Percentiles rank a stretch among this genome's conserved stretches.
These are phyloP conservation scores for Fusarium falciforme DNA, from an alignment of 2,329 filamentous ascomycete genomes.

Conservation along the genomic window DNA sequence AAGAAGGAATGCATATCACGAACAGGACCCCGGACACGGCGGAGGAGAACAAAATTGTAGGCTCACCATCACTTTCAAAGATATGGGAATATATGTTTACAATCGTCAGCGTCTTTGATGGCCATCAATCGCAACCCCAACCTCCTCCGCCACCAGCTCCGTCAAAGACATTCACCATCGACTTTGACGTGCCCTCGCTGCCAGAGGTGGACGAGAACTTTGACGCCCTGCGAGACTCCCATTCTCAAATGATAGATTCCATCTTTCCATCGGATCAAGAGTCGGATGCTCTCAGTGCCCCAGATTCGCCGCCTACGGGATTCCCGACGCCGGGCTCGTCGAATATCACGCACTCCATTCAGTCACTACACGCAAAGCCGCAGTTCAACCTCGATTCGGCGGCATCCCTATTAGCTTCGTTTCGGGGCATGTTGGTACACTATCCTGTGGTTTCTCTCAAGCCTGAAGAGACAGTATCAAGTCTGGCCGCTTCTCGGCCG, in stretches of 20 bases:
- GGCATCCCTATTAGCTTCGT: conserved; percentile 56
- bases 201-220: conserved; percentile 54
- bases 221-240: conserved; percentile 56
- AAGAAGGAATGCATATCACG: conserved; percentile 66
- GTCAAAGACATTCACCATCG: conserved; percentile 64
- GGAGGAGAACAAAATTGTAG: conserved; percentile 58
- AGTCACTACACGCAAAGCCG: conserved; percentile 58
- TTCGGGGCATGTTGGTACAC: conserved; percentile 56
- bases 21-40: conserved; percentile 61
- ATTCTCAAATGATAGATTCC: conserved; percentile 56
- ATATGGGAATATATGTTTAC: not conserved
- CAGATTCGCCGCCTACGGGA: conserved; percentile 34
- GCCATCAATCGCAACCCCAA: conserved; percentile 40
- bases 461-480: conserved; percentile 55
- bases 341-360: conserved; percentile 48
- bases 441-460: conserved; percentile 59
- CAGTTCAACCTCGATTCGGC: conserved; percentile 68
- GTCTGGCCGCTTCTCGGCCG: conserved; percentile 58
- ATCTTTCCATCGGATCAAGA: conserved; percentile 50
- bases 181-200: conserved; percentile 59
- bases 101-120: conserved; percentile 31
- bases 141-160: conserved; percentile 48
- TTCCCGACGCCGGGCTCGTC: conserved; percentile 46
- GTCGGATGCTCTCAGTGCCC: conserved; percentile 8
- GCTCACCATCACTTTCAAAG: conserved; percentile 26